phyloP scores from a whole-genome alignment of 2,329 filamentous ascomycete genomes.

The Huntiella decipiens region DNA sequence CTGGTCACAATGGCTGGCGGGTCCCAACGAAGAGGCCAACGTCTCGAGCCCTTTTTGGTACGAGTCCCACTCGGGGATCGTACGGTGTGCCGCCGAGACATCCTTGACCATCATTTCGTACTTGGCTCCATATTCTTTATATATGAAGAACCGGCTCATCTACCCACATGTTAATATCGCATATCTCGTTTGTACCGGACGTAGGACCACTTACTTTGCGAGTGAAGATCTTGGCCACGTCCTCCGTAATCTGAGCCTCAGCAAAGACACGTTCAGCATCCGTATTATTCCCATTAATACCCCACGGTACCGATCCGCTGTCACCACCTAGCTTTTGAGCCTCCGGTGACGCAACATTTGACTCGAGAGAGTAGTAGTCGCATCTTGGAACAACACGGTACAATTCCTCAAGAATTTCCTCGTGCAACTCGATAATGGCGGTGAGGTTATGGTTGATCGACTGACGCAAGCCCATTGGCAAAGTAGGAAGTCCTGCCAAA shows the following conservation, averaged over 20 bases:
- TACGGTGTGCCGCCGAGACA: slow-evolving; percentile 46
- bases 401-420: slow-evolving; percentile 58
- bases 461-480: slow-evolving; percentile 44
- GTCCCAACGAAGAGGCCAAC: slow-evolving; percentile 54
- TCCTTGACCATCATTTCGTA: slow-evolving; percentile 75
- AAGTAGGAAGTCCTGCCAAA: slow-evolving; percentile 47
- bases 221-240: slow-evolving; percentile 41
- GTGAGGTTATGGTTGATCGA: slow-evolving; percentile 65
- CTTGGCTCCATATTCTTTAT: slow-evolving; percentile 81
- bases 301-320: slow-evolving; percentile 17
- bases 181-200: background rate
- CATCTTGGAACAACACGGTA: slow-evolving; percentile 52
- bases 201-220: slow-evolving; percentile 27
- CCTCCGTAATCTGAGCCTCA: slow-evolving; percentile 39
- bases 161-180: slow-evolving; percentile 18
- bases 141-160: slow-evolving; percentile 68
- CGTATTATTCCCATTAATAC: slow-evolving; percentile 12
- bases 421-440: slow-evolving; percentile 66
- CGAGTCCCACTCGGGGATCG: slow-evolving; percentile 53
- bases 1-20: slow-evolving; percentile 43
- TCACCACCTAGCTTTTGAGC: background rate
- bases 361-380: slow-evolving; percentile 33
- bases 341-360: slow-evolving; percentile 3
- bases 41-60: slow-evolving; percentile 77
- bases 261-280: slow-evolving; percentile 31